Conservation (phyloP, 768 basidiomycete genomes). For the Mycena polygramma region DNA sequence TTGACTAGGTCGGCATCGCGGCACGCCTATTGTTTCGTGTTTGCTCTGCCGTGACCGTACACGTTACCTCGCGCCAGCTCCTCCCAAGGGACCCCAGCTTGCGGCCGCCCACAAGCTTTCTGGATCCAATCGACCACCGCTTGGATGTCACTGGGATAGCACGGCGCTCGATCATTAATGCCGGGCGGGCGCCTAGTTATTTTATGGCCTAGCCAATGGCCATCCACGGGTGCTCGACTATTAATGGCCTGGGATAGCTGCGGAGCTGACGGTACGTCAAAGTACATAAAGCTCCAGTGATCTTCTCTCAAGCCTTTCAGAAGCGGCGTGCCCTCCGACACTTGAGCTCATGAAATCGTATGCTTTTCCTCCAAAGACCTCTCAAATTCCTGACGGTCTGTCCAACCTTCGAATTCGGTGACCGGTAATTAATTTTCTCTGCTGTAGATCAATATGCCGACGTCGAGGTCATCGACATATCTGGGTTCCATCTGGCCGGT, state of each 20-base stretch:
- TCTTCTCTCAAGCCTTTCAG: background rate
- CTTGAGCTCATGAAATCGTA: slow-evolving; percentile 16
- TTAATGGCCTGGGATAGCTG: background rate
- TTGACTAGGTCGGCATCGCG: no score
- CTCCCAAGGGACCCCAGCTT: no score
- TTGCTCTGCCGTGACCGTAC: no score
- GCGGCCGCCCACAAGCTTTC: no score
- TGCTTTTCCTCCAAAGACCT: slow-evolving; percentile 19
- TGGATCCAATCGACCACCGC: no score
- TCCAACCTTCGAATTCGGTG: slow-evolving; percentile 2
- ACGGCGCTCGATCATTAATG: no score
- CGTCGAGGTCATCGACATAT: slow-evolving; percentile 35
- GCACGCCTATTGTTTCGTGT: no score
- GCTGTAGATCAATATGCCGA: slow-evolving; percentile 27
- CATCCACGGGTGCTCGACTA: background rate
- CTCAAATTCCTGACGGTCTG: slow-evolving; percentile 17
- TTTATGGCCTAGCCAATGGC: background rate
- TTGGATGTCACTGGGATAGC: no score
- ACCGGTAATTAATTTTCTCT: slow-evolving; percentile 3
- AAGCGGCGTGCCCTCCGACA: background rate
- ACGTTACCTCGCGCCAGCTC: no score
- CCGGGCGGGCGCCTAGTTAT: no score
- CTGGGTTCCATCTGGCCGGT: slow-evolving; percentile 27
- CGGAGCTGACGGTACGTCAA: background rate
- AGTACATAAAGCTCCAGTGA: background rate